Evolutionary conservation across 2,329 filamentous ascomycete species (phyloP).

Genomic region (Cryoendolithus antarcticus): DNA sequence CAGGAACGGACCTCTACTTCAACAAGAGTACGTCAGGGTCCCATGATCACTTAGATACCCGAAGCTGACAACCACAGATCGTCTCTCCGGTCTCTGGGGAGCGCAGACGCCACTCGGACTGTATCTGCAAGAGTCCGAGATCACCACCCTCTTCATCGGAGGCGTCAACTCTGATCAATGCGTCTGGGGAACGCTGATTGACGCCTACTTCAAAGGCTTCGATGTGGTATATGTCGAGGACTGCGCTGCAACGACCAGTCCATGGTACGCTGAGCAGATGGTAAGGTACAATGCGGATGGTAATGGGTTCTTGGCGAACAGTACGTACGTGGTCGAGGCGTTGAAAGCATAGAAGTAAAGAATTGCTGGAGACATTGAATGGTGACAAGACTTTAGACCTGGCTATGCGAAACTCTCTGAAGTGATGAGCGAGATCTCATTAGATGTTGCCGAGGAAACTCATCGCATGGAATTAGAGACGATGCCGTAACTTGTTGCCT

Average conservation of each 20-base stretch:
- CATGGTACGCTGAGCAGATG: constrained; percentile 20
- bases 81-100: constrained; percentile 20
- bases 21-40: constrained; percentile 14
- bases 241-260: constrained; percentile 19
- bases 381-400: too few relatives aligned
- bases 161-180: constrained; percentile 24
- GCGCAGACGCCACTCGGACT: constrained; percentile 21
- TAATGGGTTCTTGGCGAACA: constrained; percentile 11
- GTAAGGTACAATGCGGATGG: constrained; percentile 18
- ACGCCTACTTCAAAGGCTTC: constrained; percentile 24
- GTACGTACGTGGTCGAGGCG: constrained; percentile 9
- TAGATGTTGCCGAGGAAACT: too few relatives aligned
- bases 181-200: constrained; percentile 21
- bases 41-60: background rate
- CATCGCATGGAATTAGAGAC: too few relatives aligned
- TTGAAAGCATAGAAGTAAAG: constrained; percentile 6
- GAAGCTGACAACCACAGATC: constrained; percentile 9
- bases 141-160: constrained; percentile 22
- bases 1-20: constrained; percentile 19
- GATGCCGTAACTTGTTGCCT: too few relatives aligned
- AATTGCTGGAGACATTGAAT: too few relatives aligned
- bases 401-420: too few relatives aligned
- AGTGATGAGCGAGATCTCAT: too few relatives aligned
- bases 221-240: constrained; percentile 22
- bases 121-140: constrained; percentile 21